Conservation (phyloP, 2,329 filamentous ascomycete genomes). For the Coniochaeta sp. region DNA sequence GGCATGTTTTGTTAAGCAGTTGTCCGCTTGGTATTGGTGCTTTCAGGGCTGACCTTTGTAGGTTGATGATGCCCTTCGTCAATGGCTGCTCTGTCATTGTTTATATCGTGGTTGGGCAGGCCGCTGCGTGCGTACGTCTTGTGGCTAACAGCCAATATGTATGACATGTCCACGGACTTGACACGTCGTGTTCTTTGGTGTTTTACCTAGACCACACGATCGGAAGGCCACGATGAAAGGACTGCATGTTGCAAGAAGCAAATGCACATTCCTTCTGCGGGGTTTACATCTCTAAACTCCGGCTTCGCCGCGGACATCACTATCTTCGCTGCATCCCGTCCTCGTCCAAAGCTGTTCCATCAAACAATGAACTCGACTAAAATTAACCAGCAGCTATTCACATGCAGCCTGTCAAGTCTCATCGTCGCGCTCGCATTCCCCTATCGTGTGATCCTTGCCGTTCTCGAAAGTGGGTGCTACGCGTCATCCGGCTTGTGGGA, state of each 20-base stretch:
- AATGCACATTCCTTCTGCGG: neutral
- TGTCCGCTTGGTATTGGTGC: neutral
- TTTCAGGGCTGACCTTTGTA: neutral
- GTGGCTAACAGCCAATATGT: no score
- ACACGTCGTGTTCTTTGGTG: neutral
- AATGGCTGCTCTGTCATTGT: no score
- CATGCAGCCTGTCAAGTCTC: constrained; percentile 4
- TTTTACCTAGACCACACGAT: neutral
- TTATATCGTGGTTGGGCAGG: no score
- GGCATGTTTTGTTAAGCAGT: no score
- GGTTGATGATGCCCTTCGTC: no score
- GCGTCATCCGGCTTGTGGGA: neutral
- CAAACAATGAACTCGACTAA: neutral
- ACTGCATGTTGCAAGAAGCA: no score
- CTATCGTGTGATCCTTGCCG: constrained; percentile 16
- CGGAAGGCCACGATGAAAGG: no score
- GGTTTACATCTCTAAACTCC: neutral
- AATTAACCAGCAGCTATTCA: constrained; percentile 2
- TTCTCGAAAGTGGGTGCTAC: constrained; percentile 11
- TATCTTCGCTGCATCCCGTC: neutral
- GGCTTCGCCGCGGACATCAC: constrained; percentile 8
- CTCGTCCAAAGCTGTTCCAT: neutral
- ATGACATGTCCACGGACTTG: neutral
- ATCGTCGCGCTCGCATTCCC: constrained; percentile 11
- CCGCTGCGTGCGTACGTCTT: no score